Percentiles rank a stretch among this genome's conserved stretches.
Conservation (phyloP, 2,329 filamentous ascomycete genomes). For the Calonectria naviculata region DNA sequence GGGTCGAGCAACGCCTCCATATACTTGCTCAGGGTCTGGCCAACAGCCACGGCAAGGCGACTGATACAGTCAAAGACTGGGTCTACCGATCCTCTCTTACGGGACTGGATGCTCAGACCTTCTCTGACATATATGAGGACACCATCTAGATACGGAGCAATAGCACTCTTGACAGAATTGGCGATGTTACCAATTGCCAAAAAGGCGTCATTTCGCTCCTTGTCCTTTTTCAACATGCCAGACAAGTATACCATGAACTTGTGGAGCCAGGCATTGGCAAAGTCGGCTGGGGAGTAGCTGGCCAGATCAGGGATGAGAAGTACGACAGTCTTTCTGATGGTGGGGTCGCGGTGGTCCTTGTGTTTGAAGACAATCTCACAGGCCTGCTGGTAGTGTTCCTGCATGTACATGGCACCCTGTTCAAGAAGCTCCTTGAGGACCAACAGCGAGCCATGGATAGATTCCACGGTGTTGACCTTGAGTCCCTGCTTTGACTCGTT, state of each 20-base stretch:
- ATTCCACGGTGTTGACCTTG: conserved; percentile 83
- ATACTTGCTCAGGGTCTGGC: conserved; percentile 97
- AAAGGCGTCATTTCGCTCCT: conserved; percentile 94
- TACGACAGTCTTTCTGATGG: conserved; percentile 90
- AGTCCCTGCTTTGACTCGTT: conserved; percentile 85
- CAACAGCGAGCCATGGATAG: conserved; percentile 92
- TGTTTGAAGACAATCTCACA: conserved; percentile 94
- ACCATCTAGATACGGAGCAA: conserved; percentile 93
- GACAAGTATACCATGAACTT: conserved; percentile 98
- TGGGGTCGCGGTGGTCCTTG: conserved; percentile 90
- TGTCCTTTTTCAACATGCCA: conserved; percentile 92
- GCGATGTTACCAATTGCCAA: conserved; percentile 96
- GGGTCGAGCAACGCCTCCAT: conserved; percentile 96
- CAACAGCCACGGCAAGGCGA: conserved; percentile 92
- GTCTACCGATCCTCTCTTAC: conserved; percentile 71
- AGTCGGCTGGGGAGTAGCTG: conserved; percentile 91
- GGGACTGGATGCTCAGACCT: conserved; percentile 83
- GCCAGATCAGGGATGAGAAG: conserved; percentile 92
- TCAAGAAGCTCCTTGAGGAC: conserved; percentile 93
- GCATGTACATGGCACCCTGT: conserved; percentile 99
- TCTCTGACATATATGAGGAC: conserved; percentile 95
- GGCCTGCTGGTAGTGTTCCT: conserved; percentile 89
- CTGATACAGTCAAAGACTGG: conserved; percentile 99
- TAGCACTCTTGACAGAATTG: conserved; percentile 94
- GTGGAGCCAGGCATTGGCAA: conserved; percentile 87